phyloP scores from a whole-genome alignment of 2,329 filamentous ascomycete genomes.

The Calonectria pauciramosa region DNA sequence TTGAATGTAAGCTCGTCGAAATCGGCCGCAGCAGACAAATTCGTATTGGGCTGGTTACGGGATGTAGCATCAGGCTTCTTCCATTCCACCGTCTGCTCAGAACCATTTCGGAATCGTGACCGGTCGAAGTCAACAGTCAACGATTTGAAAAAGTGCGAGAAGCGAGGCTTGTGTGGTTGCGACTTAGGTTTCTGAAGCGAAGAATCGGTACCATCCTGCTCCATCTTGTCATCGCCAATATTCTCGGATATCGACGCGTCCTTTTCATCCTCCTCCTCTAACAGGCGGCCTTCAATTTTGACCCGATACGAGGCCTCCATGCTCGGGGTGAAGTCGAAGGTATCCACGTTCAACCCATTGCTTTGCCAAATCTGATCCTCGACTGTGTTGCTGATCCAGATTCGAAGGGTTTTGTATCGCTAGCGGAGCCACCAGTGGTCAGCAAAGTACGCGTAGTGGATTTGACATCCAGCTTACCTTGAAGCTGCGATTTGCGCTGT shows the following conservation, averaged over 20 bases:
- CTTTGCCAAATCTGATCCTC: slow-evolving; percentile 96
- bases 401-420: slow-evolving; percentile 86
- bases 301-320: slow-evolving; percentile 87
- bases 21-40: slow-evolving; percentile 73
- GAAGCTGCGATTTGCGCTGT: slow-evolving; percentile 80
- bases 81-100: slow-evolving; percentile 82
- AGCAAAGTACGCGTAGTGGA: background rate
- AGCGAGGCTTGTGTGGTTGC: slow-evolving; percentile 62
- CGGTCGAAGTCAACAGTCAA: slow-evolving; percentile 81
- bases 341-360: slow-evolving; percentile 75
- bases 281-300: slow-evolving; percentile 89
- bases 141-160: slow-evolving; percentile 87
- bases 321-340: slow-evolving; percentile 85
- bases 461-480: slow-evolving; percentile 65
- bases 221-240: slow-evolving; percentile 44
- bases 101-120: slow-evolving; percentile 67
- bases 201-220: slow-evolving; percentile 45
- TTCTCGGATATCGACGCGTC: slow-evolving; percentile 63
- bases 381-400: slow-evolving; percentile 96
- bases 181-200: slow-evolving; percentile 52
- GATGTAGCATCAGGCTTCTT: slow-evolving; percentile 78
- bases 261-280: slow-evolving; percentile 78
- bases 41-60: slow-evolving; percentile 58
- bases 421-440: slow-evolving; percentile 48
- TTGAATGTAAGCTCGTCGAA: slow-evolving; percentile 95